phyloP scores from a whole-genome alignment of 169 alveolate genomes.

The Babesia gibsoni region DNA sequence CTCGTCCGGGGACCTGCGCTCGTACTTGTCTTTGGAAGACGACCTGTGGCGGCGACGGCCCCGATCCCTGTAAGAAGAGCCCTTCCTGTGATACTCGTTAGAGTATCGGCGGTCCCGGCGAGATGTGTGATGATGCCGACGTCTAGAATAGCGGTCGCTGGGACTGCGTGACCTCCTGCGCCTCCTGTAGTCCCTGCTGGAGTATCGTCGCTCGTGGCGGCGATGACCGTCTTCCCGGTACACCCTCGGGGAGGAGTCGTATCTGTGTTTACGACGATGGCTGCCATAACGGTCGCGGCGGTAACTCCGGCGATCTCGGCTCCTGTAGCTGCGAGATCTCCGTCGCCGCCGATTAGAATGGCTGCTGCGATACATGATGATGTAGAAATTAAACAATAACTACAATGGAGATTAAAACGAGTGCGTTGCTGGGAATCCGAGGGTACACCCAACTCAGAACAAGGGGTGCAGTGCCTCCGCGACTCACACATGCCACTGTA shows the following conservation, averaged over 20 bases:
- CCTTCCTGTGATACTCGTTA: background rate
- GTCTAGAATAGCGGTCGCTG: background rate
- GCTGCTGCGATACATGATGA: slow-evolving; percentile 33
- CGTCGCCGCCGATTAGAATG: slow-evolving; percentile 20
- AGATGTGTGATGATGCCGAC: background rate
- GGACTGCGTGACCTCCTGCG: background rate
- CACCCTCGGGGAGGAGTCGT: background rate
- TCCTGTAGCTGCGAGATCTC: slow-evolving; percentile 16
- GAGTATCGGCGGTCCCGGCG: background rate
- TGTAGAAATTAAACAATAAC: background rate
- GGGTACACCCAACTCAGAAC: no score
- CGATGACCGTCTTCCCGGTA: background rate
- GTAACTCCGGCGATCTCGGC: slow-evolving; percentile 8
- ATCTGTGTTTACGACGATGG: background rate
- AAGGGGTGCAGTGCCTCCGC: background rate
- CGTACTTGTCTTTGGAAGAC: slow-evolving; percentile 2
- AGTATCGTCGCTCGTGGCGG: background rate
- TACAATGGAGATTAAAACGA: background rate
- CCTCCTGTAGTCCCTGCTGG: background rate
- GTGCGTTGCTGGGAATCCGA: no score
- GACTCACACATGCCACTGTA: background rate
- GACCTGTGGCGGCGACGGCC: slow-evolving; percentile 14
- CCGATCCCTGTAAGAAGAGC: background rate
- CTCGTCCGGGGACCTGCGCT: slow-evolving; percentile 10
- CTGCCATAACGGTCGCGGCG: background rate